These are phyloP conservation scores for Aureobasidium sp. DNA, from an alignment of 2,329 filamentous ascomycete genomes.

Conservation along the genomic window DNA sequence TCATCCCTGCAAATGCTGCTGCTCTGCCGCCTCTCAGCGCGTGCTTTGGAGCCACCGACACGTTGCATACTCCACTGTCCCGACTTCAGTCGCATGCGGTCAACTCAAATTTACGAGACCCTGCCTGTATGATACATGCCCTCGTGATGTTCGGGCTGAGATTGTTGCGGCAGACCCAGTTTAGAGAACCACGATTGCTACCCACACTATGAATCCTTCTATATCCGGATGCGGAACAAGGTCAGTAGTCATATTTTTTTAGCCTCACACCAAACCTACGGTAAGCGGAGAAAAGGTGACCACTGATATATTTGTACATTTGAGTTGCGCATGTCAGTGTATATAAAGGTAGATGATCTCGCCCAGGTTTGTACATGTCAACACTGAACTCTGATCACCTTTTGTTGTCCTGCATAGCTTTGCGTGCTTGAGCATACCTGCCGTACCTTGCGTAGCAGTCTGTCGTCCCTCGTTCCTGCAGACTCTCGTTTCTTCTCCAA, in stretches of 20 bases:
- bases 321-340: not conserved
- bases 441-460: not conserved
- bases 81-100: not conserved
- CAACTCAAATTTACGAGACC: not conserved
- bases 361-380: not conserved
- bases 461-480: conserved; percentile 8
- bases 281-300: not conserved
- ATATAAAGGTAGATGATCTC: conserved; percentile 10
- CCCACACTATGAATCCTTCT: not conserved
- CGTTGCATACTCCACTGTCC: not conserved
- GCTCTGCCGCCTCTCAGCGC: conserved; percentile 4
- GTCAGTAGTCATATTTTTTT: not conserved
- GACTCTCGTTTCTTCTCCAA: not conserved
- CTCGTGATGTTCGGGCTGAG: conserved; percentile 5
- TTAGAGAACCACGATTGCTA: not conserved
- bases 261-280: not conserved
- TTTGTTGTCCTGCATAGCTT: not conserved
- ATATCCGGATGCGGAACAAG: conserved; percentile 1
- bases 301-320: not conserved
- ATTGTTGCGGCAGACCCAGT: not conserved
- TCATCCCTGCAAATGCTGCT: not conserved
- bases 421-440: not conserved
- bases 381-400: not conserved
- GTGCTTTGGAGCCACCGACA: not conserved
- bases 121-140: not conserved